A percentile compares a stretch with the other conserved stretches of the same genome.
Evolutionary conservation across 2,329 filamentous ascomycete species (phyloP).

Genomic region (Alternaria ethzedia): DNA sequence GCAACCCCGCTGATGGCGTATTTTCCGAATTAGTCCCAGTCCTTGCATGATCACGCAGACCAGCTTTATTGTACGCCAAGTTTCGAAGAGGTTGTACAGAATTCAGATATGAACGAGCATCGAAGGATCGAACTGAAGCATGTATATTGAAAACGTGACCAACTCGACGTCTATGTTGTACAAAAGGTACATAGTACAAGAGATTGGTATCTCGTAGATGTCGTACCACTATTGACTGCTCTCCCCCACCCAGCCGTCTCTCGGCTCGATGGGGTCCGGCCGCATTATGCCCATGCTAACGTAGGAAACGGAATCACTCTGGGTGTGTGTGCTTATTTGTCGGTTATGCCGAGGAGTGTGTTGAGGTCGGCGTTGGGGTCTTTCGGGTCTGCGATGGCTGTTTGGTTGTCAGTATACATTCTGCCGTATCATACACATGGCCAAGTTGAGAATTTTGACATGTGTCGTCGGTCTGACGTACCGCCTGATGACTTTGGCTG

Average conservation of each 20-base stretch:
- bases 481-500: slow-evolving; percentile 40
- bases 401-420: slow-evolving; percentile 34
- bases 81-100: too few relatives aligned
- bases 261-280: slow-evolving; percentile 15
- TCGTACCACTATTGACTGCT: slow-evolving; percentile 27
- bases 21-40: neutral
- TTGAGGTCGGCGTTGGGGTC: slow-evolving; percentile 95
- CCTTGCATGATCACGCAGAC: rapidly evolving
- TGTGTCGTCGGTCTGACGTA: slow-evolving; percentile 22
- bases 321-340: slow-evolving; percentile 34
- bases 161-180: slow-evolving; percentile 49
- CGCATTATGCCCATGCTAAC: slow-evolving; percentile 33
- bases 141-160: slow-evolving; percentile 45
- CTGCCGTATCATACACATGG: neutral
- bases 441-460: neutral
- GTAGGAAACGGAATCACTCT: slow-evolving; percentile 18
- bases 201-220: slow-evolving; percentile 32
- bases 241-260: slow-evolving; percentile 18
- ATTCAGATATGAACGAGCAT: neutral
- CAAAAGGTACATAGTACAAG: slow-evolving; percentile 51
- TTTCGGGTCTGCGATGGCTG: slow-evolving; percentile 69
- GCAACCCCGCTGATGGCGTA: neutral
- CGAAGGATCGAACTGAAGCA: slow-evolving; percentile 24
- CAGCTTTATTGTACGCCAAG: rapidly evolving
- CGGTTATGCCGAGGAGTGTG: slow-evolving; percentile 56